Percentiles rank a stretch among this genome's conserved stretches.
Conservation (phyloP, 495 filamentous ascomycete species). For the Penicillium robsamsonii region DNA sequence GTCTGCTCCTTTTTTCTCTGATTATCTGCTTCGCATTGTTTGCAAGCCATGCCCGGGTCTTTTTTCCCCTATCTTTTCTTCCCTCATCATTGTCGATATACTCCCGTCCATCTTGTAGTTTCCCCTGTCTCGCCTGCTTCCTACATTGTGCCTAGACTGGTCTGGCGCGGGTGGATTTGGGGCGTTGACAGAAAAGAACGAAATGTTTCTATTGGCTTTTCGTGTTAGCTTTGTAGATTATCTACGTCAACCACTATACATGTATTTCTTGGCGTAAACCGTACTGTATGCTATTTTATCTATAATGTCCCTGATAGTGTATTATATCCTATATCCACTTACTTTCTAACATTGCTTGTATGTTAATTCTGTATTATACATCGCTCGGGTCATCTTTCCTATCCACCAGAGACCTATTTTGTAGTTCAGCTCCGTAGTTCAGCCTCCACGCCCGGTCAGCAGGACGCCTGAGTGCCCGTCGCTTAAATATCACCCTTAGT, state of each 20-base stretch:
- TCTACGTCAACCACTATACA: neutral
- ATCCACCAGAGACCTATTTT: too few relatives aligned
- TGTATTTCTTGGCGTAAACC: too few relatives aligned
- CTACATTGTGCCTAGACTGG: conserved; percentile 32
- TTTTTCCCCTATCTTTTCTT: conserved; percentile 8
- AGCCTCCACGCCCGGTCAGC: too few relatives aligned
- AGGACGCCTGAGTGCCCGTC: too few relatives aligned
- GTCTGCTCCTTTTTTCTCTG: conserved; percentile 17
- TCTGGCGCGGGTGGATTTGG: conserved; percentile 27
- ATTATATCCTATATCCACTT: too few relatives aligned
- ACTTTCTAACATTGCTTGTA: too few relatives aligned
- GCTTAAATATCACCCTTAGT: too few relatives aligned
- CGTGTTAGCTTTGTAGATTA: neutral
- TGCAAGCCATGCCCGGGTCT: conserved; percentile 23
- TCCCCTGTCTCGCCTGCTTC: conserved; percentile 20
- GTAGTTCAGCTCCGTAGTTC: too few relatives aligned
- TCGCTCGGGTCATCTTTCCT: too few relatives aligned
- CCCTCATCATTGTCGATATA: conserved; percentile 24
- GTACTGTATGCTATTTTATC: too few relatives aligned
- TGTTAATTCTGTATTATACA: too few relatives aligned
- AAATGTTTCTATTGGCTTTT: conserved; percentile 17
- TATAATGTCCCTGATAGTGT: too few relatives aligned
- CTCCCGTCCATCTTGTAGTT: conserved; percentile 20
- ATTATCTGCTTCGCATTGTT: conserved; percentile 24
- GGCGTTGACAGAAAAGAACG: conserved; percentile 26